Percentiles rank a stretch among this genome's conserved stretches.
These are phyloP conservation scores for Fagopyrum homotropicum DNA, from an alignment of 148 eudicot species.

Conservation along the genomic window DNA sequence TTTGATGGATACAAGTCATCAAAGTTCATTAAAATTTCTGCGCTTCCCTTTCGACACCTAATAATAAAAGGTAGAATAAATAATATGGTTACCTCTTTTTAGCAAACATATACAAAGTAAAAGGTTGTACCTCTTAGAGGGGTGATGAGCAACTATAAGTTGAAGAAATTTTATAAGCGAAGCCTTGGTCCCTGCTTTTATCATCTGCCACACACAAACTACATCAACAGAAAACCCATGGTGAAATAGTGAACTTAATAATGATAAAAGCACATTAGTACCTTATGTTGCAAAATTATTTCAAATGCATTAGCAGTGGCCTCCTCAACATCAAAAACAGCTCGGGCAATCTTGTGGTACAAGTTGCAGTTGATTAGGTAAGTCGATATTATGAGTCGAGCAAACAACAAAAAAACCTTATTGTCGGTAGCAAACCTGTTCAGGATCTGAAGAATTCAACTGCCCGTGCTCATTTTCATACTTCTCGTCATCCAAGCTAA, in stretches of 20 bases:
- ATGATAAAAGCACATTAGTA: slow-evolving; percentile 19
- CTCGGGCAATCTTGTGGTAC: slow-evolving; percentile 54
- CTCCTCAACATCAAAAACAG: slow-evolving; percentile 86
- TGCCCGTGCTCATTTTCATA: slow-evolving; percentile 71
- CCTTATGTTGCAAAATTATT: slow-evolving; percentile 74
- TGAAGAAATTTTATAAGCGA: slow-evolving; percentile 75
- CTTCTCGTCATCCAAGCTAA: slow-evolving; percentile 66
- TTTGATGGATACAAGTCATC: slow-evolving; percentile 62
- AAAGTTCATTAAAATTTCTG: slow-evolving; percentile 78
- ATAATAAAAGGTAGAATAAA: slow-evolving; percentile 13
- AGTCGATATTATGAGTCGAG: background rate
- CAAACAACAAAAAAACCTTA: background rate
- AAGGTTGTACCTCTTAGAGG: slow-evolving; percentile 65
- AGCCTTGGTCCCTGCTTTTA: slow-evolving; percentile 68
- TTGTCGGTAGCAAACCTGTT: slow-evolving; percentile 49
- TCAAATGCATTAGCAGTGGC: slow-evolving; percentile 78
- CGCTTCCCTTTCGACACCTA: slow-evolving; percentile 94
- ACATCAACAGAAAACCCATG: slow-evolving; percentile 14
- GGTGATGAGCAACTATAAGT: slow-evolving; percentile 88
- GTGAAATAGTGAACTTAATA: background rate
- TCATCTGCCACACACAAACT: slow-evolving; percentile 51
- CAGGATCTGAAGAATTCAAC: slow-evolving; percentile 56
- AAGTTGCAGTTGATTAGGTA: slow-evolving; percentile 2
- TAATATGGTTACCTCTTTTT: background rate
- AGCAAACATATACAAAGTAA: background rate